phyloP scores from a whole-genome alignment of 352 stramenopile species.

The Globisporangium nunn region DNA sequence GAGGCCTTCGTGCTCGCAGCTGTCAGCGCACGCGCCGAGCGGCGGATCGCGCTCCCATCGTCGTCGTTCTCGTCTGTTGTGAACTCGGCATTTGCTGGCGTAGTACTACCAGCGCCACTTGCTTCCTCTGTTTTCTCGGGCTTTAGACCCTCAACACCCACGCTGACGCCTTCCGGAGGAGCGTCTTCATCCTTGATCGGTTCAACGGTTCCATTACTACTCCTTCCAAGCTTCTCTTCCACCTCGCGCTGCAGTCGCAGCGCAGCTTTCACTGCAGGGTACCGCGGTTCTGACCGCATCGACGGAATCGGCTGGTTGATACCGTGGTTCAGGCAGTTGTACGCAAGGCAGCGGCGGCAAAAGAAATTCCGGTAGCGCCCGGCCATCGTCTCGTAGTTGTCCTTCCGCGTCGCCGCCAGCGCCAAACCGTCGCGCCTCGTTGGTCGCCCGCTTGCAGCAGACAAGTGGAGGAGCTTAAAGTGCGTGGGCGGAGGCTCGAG shows the following conservation, averaged over 20 bases:
- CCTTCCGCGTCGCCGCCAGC: slow-evolving; percentile 1
- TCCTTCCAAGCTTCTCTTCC: background rate
- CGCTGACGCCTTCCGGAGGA: background rate
- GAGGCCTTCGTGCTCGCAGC: slow-evolving; percentile 52
- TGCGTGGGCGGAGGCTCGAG: slow-evolving; percentile 21
- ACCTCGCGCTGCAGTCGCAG: slow-evolving; percentile 24
- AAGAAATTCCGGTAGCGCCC: slow-evolving; percentile 50
- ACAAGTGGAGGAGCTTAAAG: slow-evolving; percentile 25
- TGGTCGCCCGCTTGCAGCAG: background rate
- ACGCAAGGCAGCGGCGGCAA: slow-evolving; percentile 66
- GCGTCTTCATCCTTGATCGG: background rate
- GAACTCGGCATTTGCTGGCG: slow-evolving; percentile 3
- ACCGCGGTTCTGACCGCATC: slow-evolving; percentile 43
- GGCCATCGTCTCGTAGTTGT: slow-evolving; percentile 17
- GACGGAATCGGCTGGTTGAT: slow-evolving; percentile 35
- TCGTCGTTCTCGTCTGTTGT: slow-evolving; percentile 11
- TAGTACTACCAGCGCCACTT: slow-evolving; percentile 6
- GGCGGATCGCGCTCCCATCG: slow-evolving; percentile 14
- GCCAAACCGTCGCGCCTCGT: slow-evolving; percentile 4
- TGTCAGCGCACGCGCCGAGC: slow-evolving; percentile 39
- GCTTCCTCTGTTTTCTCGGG: background rate
- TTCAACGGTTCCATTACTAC: background rate
- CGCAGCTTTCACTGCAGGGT: slow-evolving; percentile 43
- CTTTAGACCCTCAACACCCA: background rate
- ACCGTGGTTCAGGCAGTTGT: slow-evolving; percentile 72